Conservation (phyloP, 768 basidiomycete genomes). For the Leucocoprinus leucothites region DNA sequence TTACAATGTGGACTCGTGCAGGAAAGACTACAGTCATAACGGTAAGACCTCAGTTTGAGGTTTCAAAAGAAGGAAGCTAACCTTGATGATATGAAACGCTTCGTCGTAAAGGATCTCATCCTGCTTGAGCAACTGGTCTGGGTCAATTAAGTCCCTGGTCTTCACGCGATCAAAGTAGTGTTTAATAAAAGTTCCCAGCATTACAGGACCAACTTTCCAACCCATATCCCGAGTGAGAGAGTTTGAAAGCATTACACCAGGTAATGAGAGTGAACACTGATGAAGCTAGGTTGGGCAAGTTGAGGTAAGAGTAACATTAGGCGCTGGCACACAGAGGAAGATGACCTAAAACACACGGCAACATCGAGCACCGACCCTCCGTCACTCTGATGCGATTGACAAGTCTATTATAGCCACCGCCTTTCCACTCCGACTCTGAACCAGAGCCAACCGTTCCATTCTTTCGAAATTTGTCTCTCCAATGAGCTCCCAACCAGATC, state of each 20-base stretch:
- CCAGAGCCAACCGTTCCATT: no score
- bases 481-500: no score
- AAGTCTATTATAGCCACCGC: no score
- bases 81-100: conserved; percentile 75
- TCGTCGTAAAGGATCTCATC: conserved; percentile 83
- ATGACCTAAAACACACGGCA: no score
- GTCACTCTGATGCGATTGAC: no score
- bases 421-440: no score
- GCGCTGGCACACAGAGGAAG: not conserved
- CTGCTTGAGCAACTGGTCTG: conserved; percentile 50
- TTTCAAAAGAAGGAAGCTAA: conserved; percentile 20
- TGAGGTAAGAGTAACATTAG: not conserved
- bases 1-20: conserved; percentile 69
- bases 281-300: not conserved
- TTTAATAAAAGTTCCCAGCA: conserved; percentile 77
- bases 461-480: no score
- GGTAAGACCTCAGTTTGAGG: not conserved
- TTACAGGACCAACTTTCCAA: conserved; percentile 65
- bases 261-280: not conserved
- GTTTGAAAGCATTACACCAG: conserved; percentile 34
- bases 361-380: no score
- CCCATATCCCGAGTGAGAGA: conserved; percentile 61
- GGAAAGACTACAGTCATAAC: conserved; percentile 59
- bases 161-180: conserved; percentile 74
- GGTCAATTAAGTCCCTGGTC: conserved; percentile 35